These are phyloP conservation scores for Hysterium pulicare DNA, from an alignment of 2,329 filamentous ascomycete species.

Conservation along the genomic window DNA sequence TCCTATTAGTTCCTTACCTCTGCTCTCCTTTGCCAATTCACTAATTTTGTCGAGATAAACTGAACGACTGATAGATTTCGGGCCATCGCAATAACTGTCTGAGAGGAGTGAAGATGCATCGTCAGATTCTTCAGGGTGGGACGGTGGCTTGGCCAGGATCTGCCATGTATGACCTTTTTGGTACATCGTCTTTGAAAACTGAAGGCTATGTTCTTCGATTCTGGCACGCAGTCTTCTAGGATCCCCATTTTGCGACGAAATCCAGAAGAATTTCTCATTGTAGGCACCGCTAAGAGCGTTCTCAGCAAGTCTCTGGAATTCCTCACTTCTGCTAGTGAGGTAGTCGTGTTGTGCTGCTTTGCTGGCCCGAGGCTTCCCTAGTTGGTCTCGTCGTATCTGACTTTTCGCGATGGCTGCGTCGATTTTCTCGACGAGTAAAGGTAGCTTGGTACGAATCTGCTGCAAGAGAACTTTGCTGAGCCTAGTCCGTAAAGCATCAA, in stretches of 20 bases:
- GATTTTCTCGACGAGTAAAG: slow-evolving; percentile 4
- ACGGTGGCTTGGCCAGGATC: slow-evolving; percentile 5
- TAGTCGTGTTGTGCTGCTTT: neutral
- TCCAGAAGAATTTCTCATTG: slow-evolving; percentile 19
- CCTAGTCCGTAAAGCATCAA: slow-evolving; percentile 5
- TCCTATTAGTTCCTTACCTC: slow-evolving; percentile 4
- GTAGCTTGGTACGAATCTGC: slow-evolving; percentile 6
- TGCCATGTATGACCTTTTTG: slow-evolving; percentile 23
- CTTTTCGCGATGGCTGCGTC: slow-evolving; percentile 2
- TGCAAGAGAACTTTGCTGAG: slow-evolving; percentile 6
- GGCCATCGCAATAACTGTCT: neutral
- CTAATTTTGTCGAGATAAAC: neutral
- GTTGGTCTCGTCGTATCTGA: neutral
- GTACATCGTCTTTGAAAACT: slow-evolving; percentile 23
- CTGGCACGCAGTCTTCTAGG: slow-evolving; percentile 30
- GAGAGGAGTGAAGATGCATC: neutral
- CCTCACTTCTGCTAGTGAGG: neutral
- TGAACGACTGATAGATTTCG: neutral
- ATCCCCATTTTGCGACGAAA: slow-evolving; percentile 7
- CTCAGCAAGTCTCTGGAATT: slow-evolving; percentile 2
- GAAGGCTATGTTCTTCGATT: slow-evolving; percentile 25
- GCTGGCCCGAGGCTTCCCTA: neutral
- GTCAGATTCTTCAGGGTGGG: neutral
- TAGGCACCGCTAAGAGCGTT: slow-evolving; percentile 15
- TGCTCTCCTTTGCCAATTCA: neutral